Evolutionary conservation across 1,284 basidiomycete genomes (phyloP), one percentile per base, ranked within the genome.

Genomic region (Marasmius sp.): DNA sequence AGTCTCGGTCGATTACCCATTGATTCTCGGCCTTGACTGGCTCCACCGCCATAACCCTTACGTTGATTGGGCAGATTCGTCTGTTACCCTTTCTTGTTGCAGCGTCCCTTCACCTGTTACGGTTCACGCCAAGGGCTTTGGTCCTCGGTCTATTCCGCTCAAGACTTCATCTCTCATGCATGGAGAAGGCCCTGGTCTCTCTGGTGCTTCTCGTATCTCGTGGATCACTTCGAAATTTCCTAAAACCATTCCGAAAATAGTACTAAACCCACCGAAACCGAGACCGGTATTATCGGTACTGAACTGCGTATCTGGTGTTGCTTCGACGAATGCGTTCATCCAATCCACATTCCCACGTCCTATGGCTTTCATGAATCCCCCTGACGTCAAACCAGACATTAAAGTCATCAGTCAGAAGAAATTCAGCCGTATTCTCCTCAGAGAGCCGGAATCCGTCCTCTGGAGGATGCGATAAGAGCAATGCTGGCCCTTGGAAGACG

Each of bases 1-100:
- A 8, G 64, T 66, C 39, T 20, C 55, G 4, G 56, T 62, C 39
- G 39, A 45, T 4, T 66, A 59, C 48, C 65, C 63, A 27, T 43
- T 66, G 43, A 55, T 66, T n/a, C 56, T 66, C 1, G 65, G 65
- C 11, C 63, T 66, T 20, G 65, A 66, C 37, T 64, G 65, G 65
- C 56, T 66, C 1, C 49, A 52, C 3, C 55, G 47, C 36, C 65
- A 66, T 41, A 66, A 66, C 52, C 65, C 63, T 7, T 38, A 37
- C 41, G 64, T 66, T 14, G 60, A 66, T 57, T 66, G 65, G 65
- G 14, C 38, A 7, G 37, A 41, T 11, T 45, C 47, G 0, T 16
- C 56, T 20, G 14, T 61, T 0, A 38, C 60, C 9, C 34, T 61
- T n/a, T 8, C 36, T 10, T 61, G 60, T 37, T 59, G 59, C 41